Base-by-base conservation (phyloP, 768 basidiomycete genomes). In the Pleurotus djamor region DNA sequence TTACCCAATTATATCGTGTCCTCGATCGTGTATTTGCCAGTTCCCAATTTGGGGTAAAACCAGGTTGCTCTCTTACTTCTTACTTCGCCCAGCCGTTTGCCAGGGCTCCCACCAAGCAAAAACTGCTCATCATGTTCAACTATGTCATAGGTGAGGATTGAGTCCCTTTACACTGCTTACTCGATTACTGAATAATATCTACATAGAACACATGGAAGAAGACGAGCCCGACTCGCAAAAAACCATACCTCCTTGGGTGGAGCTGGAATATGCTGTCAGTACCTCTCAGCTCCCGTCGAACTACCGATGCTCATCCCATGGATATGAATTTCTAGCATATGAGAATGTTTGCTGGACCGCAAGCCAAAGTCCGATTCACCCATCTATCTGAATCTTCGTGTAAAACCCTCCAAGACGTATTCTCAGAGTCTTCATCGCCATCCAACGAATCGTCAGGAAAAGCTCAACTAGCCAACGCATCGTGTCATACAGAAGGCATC, bases 121-220 rank as follows among this genome's bases (percentile, higher is more conserved):
- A 28, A 28, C 21, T 28, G 21, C 21, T 28, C 21, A 28, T 28
- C 21, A 28, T 28, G 21, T 28, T 28, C 21, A 28, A 28, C 21
- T 28, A 28, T 28, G 21, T 28, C 21, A 28, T 28, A 28, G 21
- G 21, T 28, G 3, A 28, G 21, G 21, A 28, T 3, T 28, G 21
- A 28, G 21, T 28, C 21, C 21, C 21, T 51, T 14, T 6, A 8
- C 49, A 14, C 4, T 32, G 49, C 49, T 28, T 7, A 55, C n/a
- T 14, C 3, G 36, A 34, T 62, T 21, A 64, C 54, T 59, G 58
- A 59, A 44, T 41, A 59, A 60, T 61, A n/a, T 13, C 17, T 59
- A 14, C 56, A 14, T 67, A 93, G 94, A 96, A 64, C 94, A 96
- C 68, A 94, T 98, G 90, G 96, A 98, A 69, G 93, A 95, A 52